Base-by-base conservation (phyloP, 2,329 filamentous ascomycete genomes). In the Epicoccum nigrum region DNA sequence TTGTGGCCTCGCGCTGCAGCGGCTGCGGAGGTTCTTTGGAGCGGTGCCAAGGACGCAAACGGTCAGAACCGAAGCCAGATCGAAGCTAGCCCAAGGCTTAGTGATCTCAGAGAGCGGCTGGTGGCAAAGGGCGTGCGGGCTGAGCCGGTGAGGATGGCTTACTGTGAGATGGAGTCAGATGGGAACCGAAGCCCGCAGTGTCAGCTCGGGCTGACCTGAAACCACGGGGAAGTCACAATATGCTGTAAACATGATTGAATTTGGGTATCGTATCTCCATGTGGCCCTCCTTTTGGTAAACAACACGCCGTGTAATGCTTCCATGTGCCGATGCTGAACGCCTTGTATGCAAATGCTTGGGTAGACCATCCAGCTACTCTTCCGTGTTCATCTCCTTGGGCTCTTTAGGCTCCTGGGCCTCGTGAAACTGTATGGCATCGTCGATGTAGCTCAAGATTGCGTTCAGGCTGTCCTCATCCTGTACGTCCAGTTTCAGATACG, bases 401-500 rank as follows among this genome's bases (percentile, higher is more conserved):
- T 97, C 92, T 64, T 84, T 86, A 7, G 92, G 92, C 73, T 97
- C 92, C 71, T 97, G 92, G 11, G 92, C 90, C 72, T 97, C 92
- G 69, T 96, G 90, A 72, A 85, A 97, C 71, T 96, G 92, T 60
- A 96, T 94, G 21, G 90, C 89, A 75, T 97, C 91, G 71, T 97
- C 92, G 63, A 97, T 94, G 76, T 95, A 91, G 78, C 91, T 96
- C 62, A 97, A 75, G 20, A 96, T 87, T 1, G 82, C 86, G 1
- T 83, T 87, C 4, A 97, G 86, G 68, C 93, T 97, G 65, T 97
- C 92, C 76, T 97, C 93, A 65, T 96, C 87, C 60, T 94, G 89
- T 21, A 87, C 88, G 68, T 97, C 90, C 35, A 97, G 79, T 76
- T 92, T 90, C 50, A 97, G 79, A 70, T 96, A 99, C 39, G 90